These are phyloP conservation scores for Boletus sp. DNA, from an alignment of 768 basidiomycete species.

Conservation along the genomic window DNA sequence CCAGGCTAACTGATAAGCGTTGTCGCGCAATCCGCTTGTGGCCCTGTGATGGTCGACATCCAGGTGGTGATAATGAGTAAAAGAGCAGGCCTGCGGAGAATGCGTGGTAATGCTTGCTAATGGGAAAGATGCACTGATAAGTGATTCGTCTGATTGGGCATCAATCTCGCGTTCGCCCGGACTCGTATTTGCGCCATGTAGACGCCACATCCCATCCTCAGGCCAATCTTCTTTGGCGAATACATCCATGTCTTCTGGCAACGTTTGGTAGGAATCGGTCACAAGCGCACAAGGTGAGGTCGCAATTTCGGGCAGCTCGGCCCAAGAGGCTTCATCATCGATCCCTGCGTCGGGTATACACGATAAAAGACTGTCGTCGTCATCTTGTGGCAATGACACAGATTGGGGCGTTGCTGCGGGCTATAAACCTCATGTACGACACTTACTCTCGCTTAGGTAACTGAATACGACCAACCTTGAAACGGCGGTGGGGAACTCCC, in stretches of 20 bases:
- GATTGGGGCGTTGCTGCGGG: slow-evolving; percentile 10
- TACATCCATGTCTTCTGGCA: slow-evolving; percentile 16
- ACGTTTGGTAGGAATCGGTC: not conserved
- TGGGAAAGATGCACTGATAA: slow-evolving; percentile 21
- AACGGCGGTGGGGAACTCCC: slow-evolving; percentile 39
- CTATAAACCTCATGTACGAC: slow-evolving; percentile 15
- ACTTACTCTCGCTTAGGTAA: not conserved
- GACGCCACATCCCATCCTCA: slow-evolving; percentile 15
- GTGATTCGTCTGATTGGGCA: slow-evolving; percentile 21
- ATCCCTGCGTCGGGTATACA: slow-evolving; percentile 2
- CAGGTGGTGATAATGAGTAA: slow-evolving; percentile 19
- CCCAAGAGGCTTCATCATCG: slow-evolving; percentile 11
- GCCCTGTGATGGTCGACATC: slow-evolving; percentile 7
- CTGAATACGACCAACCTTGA: slow-evolving; percentile 41
- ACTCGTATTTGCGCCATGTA: slow-evolving; percentile 4
- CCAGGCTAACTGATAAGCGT: slow-evolving; percentile 11
- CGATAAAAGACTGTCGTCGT: slow-evolving; percentile 24
- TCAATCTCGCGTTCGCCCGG: slow-evolving; percentile 2
- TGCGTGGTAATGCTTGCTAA: slow-evolving; percentile 19
- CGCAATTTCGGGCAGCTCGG: slow-evolving; percentile 12
- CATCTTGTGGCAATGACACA: slow-evolving; percentile 12
- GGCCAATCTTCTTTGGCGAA: slow-evolving; percentile 13
- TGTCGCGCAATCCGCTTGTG: slow-evolving; percentile 4
- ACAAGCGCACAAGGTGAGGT: not conserved
- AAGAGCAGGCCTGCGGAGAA: slow-evolving; percentile 6